Percentiles rank a stretch among this genome's conserved stretches.
Conservation (phyloP, 352 stramenopile genomes). For the Poterioochromonas sp. region DNA sequence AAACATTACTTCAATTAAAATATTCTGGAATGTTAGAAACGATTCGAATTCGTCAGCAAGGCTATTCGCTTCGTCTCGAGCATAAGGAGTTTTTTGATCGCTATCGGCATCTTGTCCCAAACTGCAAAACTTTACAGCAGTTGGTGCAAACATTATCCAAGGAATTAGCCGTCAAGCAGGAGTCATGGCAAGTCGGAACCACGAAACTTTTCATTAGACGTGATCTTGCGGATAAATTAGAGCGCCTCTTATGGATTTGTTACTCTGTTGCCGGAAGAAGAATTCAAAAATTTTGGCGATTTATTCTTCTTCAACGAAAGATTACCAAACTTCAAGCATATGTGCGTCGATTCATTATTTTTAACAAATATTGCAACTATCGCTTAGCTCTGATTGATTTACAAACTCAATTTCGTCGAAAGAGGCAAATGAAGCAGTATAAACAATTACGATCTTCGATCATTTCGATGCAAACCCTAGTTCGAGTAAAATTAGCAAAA, state of each 20-base stretch:
- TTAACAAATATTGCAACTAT: neutral
- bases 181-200: slow-evolving; percentile 80
- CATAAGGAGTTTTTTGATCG: slow-evolving; percentile 61
- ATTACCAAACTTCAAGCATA: slow-evolving; percentile 44
- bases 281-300: slow-evolving; percentile 49
- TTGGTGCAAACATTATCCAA: slow-evolving; percentile 77
- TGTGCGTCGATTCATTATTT: neutral
- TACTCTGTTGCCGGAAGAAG: slow-evolving; percentile 49
- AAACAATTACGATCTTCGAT: slow-evolving; percentile 45
- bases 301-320: slow-evolving; percentile 42
- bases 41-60: slow-evolving; percentile 75
- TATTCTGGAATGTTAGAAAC: slow-evolving; percentile 83
- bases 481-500: neutral
- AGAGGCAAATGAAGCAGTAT: slow-evolving; percentile 40
- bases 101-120: slow-evolving; percentile 7
- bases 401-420: slow-evolving; percentile 48
- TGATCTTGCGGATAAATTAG: slow-evolving; percentile 73
- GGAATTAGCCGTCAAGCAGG: slow-evolving; percentile 58
- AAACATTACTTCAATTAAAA: slow-evolving; percentile 72
- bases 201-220: slow-evolving; percentile 90
- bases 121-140: slow-evolving; percentile 52
- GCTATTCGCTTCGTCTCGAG: slow-evolving; percentile 57
- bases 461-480: slow-evolving; percentile 34
- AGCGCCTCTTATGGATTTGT: slow-evolving; percentile 65
- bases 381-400: slow-evolving; percentile 44